Base-by-base conservation (phyloP, 2,329 filamentous ascomycete genomes). In the Davidsoniella virescens region DNA sequence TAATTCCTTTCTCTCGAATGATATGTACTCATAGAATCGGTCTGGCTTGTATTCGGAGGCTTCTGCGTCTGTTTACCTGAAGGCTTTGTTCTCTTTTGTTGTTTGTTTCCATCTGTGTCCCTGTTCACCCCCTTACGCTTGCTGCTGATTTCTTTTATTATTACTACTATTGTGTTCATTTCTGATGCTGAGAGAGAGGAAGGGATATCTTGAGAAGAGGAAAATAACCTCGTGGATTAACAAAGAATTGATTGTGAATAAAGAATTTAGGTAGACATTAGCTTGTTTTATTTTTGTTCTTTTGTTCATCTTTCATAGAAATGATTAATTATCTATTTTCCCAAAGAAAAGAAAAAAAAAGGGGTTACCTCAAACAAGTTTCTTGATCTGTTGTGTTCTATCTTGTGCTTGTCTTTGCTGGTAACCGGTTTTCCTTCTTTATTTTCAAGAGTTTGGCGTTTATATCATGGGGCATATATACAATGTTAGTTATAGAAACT, bases 361-460 rank as follows among this genome's bases (percentile, higher is more conserved):
- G 26, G 26, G 10, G 26, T 33, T 33, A 9, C 26, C 10, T 20
- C 2, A 20, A 20, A 20, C 20, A 4, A 20, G 36, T 38, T 38
- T 38, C 36, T 25, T 45, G 10, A 43, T 17, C 18, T 20, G 2
- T 17, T 9, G 16, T 47, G 36, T 14, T 23, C 36, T 23, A 18
- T n/a, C 20, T 47, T 20, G 23, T 38, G 17, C 38, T 47, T 39
- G 5, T 43, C 10, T 33, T 12, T 33, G 26, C 4, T 12, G 26
- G 26, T 33, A 33, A 12, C 26, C 5, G 5, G 20, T 20, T 33
- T 9, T 3, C 16, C 8, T 26, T 44, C 26, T 7, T 26, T 44
- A 18, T 39, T 49, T 17, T 41, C 37, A 14, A 43, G 47, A 49
- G 38, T 42, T 33, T 42, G 47, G 47, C n/a, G 47, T 49, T 43